Base-by-base conservation (phyloP, 129 eudicot genomes). In the Dittrichia graveolens region DNA sequence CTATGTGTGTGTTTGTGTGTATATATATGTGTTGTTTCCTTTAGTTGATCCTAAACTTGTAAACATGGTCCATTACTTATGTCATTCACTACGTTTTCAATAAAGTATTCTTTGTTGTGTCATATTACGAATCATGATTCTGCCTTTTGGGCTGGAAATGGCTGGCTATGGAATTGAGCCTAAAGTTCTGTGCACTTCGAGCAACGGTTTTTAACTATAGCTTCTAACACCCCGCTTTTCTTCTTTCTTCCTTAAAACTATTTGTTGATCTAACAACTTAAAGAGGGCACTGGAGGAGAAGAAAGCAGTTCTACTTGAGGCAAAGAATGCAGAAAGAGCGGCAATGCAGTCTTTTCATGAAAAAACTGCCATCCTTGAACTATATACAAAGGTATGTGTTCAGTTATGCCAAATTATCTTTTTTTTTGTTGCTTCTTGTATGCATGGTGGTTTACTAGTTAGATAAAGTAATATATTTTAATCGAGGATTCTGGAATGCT, bases 201-300 rank as follows among this genome's bases (percentile, higher is more conserved):
- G 15, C 12, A 38, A 62, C n/a, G 10, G 3, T 8, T 61, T 24
- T 40, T 48, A 7, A 1, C 48, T 39, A 60, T 61, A 10, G 38
- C 18, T 16, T 54, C 19, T 13, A 62, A 15, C 15, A 6, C 46
- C 42, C 3, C 13, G 7, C 35, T 7, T 18, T 15, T 52, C 37
- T 19, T 52, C 4, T 5, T 24, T 12, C 34, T 47, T 12, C 6
- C 13, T 35, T 48, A 6, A 0, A 34, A 50, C 39, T 42, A 35
- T 72, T 69, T 61, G 38, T 69, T 65, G 19, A 1, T 74, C 75
- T 82, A 16, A 73, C 11, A 73, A 66, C 14, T 66, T 63, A 60
- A 43, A 92, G 98, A 85, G 91, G 82, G 84, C 95, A 39, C 59
- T 92, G 54, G 98, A 89, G 79, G 98, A 92, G 88, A 85, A 84